Conservation (phyloP, 2,329 filamentous ascomycete species). For the Berkeleyomyces basicola region DNA sequence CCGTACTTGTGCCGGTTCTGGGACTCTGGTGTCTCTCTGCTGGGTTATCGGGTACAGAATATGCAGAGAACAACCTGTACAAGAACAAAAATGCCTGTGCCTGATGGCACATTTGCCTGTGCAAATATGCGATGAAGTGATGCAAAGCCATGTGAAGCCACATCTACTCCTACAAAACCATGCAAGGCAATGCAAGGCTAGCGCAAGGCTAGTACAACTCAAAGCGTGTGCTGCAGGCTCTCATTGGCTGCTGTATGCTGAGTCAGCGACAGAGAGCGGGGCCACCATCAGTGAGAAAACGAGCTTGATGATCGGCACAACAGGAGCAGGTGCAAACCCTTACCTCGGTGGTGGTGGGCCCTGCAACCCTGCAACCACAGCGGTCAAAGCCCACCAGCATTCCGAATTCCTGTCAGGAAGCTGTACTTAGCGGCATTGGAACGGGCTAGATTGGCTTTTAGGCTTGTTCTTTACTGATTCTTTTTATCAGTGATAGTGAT, state of each 20-base stretch:
- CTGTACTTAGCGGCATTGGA: background rate
- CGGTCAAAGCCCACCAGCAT: background rate
- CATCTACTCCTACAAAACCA: background rate
- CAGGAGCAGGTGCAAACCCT: background rate
- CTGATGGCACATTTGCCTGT: background rate
- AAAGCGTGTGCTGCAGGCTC: background rate
- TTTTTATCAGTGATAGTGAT: background rate
- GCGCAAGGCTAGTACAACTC: background rate
- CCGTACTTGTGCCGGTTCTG: too few relatives aligned
- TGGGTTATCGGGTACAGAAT: too few relatives aligned
- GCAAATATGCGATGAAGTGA: background rate
- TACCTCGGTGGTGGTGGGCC: background rate
- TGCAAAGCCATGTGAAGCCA: background rate
- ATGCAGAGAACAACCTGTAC: background rate
- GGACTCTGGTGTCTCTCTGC: too few relatives aligned
- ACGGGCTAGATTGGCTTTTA: background rate
- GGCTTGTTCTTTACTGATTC: background rate
- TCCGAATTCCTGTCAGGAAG: background rate
- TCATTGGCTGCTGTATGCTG: background rate
- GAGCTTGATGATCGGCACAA: background rate
- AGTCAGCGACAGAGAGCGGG: background rate
- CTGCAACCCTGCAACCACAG: background rate
- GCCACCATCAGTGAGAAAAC: background rate
- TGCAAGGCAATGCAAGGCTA: background rate
- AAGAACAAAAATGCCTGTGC: background rate